phyloP scores from a whole-genome alignment of 495 filamentous ascomycete species.

The Penicillium waksmanii region DNA sequence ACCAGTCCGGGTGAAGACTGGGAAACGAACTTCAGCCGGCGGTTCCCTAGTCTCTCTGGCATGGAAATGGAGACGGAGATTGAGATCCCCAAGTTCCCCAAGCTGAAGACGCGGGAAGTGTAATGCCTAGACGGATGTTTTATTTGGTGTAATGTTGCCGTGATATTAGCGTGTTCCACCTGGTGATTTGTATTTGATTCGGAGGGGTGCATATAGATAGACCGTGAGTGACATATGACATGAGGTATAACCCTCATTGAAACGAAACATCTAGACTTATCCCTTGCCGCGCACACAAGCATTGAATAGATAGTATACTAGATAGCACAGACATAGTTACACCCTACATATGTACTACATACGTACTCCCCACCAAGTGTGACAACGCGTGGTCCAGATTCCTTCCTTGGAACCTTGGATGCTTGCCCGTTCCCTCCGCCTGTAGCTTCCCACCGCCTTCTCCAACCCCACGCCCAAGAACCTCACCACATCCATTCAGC shows the following conservation, averaged over 20 bases:
- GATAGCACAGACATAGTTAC: no score
- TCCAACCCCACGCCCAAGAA: conserved; percentile 17
- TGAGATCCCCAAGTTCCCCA: conserved; percentile 45
- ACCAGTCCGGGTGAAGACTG: conserved; percentile 57
- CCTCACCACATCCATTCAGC: conserved; percentile 6
- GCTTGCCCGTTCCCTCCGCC: background rate
- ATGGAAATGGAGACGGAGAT: conserved; percentile 81
- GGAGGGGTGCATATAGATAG: conserved; percentile 35
- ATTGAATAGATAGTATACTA: background rate
- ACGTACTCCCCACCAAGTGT: background rate
- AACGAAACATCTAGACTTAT: background rate
- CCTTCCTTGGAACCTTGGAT: no score
- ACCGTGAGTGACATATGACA: conserved; percentile 24
- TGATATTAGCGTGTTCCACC: conserved; percentile 32
- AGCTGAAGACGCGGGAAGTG: conserved; percentile 47
- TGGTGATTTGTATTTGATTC: conserved; percentile 18
- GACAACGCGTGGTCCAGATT: no score
- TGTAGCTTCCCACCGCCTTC: conserved; percentile 26
- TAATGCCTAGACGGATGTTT: conserved; percentile 28
- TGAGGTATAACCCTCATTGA: background rate
- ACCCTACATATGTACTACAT: background rate
- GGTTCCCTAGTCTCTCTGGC: conserved; percentile 78
- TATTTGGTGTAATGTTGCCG: conserved; percentile 22
- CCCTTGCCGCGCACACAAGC: background rate
- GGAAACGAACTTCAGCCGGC: conserved; percentile 75